phyloP scores from a whole-genome alignment of 768 basidiomycete genomes.

The Inosperma sp. region DNA sequence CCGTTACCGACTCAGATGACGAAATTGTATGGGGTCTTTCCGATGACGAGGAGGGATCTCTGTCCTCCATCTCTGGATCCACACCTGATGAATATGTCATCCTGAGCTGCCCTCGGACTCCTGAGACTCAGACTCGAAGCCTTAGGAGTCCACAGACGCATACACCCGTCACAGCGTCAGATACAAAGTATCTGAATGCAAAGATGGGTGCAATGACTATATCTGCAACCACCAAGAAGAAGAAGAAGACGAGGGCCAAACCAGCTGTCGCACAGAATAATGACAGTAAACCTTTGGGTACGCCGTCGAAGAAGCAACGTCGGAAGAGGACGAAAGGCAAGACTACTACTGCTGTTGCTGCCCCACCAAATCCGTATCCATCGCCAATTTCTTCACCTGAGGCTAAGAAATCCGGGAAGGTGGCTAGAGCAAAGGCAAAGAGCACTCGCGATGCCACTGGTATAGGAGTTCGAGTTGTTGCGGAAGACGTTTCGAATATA shows the following conservation, averaged over 20 bases:
- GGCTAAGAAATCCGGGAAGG: slow-evolving; percentile 14
- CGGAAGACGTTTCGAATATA: slow-evolving; percentile 38
- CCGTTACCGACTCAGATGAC: slow-evolving; percentile 44
- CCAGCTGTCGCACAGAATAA: background rate
- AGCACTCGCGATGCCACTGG: slow-evolving; percentile 14
- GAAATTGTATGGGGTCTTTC: slow-evolving; percentile 52
- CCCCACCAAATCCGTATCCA: slow-evolving; percentile 7
- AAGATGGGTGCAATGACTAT: slow-evolving; percentile 15
- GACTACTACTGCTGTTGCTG: slow-evolving; percentile 10
- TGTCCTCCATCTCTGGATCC: slow-evolving; percentile 24
- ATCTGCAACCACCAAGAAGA: slow-evolving; percentile 4
- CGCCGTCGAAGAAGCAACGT: background rate
- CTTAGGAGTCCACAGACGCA: background rate
- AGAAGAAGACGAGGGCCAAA: slow-evolving; percentile 15
- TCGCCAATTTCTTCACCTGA: slow-evolving; percentile 12
- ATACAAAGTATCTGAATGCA: slow-evolving; percentile 9
- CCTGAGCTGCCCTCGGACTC: slow-evolving; percentile 26
- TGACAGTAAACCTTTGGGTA: background rate
- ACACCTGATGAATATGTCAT: slow-evolving; percentile 49
- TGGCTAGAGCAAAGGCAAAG: slow-evolving; percentile 8
- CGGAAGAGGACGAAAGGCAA: slow-evolving; percentile 14
- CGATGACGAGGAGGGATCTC: slow-evolving; percentile 25
- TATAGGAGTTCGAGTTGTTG: slow-evolving; percentile 31
- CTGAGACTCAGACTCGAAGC: background rate
- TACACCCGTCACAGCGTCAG: slow-evolving; percentile 11